Percentiles rank a stretch among this genome's conserved stretches.
Conservation (phyloP, 2,329 filamentous ascomycete species). For the Sarocladium kiliense region DNA sequence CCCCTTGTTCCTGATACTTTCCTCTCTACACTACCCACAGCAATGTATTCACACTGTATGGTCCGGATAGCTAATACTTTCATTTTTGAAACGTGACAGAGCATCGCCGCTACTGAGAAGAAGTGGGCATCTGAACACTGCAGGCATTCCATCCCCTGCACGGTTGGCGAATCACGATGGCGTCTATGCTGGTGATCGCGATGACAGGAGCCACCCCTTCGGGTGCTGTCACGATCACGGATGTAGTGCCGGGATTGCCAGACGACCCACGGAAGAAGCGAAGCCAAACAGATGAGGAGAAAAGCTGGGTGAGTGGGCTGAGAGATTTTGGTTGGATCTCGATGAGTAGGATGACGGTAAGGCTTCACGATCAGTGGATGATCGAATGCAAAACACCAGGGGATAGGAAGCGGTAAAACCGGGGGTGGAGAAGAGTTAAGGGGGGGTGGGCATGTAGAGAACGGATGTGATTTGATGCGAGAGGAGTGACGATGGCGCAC, state of each 20-base stretch:
- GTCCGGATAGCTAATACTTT: slow-evolving; percentile 5
- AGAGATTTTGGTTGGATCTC: background rate
- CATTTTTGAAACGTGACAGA: slow-evolving; percentile 9
- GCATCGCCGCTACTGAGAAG: slow-evolving; percentile 8
- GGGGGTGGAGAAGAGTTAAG: background rate
- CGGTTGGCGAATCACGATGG: slow-evolving; percentile 1
- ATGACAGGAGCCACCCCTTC: background rate
- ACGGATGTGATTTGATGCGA: background rate
- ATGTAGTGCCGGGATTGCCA: slow-evolving; percentile 1
- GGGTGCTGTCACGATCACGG: background rate
- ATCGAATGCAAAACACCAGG: background rate
- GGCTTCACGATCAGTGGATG: slow-evolving; percentile 7
- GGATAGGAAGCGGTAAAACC: slow-evolving; percentile 1
- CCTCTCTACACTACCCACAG: background rate
- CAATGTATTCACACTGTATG: slow-evolving; percentile 7
- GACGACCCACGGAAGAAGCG: slow-evolving; percentile 1
- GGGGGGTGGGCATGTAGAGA: background rate
- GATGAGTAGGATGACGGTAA: background rate
- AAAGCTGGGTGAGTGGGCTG: background rate
- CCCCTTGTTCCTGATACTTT: background rate
- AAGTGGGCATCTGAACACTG: slow-evolving; percentile 3
- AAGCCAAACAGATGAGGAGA: background rate
- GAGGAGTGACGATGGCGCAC: background rate
- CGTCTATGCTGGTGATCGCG: background rate
- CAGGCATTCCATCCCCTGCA: background rate